Evolutionary conservation across 2,329 filamentous ascomycete genomes (phyloP), one percentile per base, ranked within the genome.

Genomic region (Aplosporella prunicola): DNA sequence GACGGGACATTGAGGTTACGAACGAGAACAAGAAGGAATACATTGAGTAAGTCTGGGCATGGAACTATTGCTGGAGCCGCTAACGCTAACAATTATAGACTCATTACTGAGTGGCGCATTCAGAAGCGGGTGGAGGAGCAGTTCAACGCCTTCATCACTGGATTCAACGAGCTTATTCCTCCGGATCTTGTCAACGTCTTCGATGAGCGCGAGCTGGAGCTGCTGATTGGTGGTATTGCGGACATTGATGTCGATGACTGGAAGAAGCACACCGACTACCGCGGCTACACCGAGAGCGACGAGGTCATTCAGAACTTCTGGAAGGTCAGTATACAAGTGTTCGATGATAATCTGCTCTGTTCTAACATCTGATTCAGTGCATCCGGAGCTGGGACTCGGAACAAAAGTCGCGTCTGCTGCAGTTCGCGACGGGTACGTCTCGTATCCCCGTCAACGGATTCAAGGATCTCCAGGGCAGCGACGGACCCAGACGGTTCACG

Each of bases 181-280:
- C 79, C 88, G 39, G 91, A 98, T 55, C 74, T 98, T 34, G 88
- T 98, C 63, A 96, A 95, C 52, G 91, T 98, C 26, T 98, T 98
- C 54, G 91, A 98, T 55, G 91, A 98, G 69, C 83, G 91, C 52
- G 91, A 98, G 63, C 71, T 98, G 32, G 91, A 98, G 64, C 67
- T 98, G 49, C 73, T 98, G 49, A 96, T 98, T 56, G 91, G 91
- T 48, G 91, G 91, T 72, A 98, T 98, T 51, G 91, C 91, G n/a
- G 91, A 98, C 64, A 98, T 98, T 50, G 91, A 98, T 55, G 89
- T 98, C 11, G 91, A 98, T 43, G 91, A 98, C 64, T 98, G 91
- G 91, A 96, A 98, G 81, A 98, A 98, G 71, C 91, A 98, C 66
- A 98, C 91, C 31, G 91, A 98, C 57, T 98, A 98, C 64, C 82